phyloP scores from a whole-genome alignment of 1,284 basidiomycete species.

The Tilletiopsis washingtonensis region DNA sequence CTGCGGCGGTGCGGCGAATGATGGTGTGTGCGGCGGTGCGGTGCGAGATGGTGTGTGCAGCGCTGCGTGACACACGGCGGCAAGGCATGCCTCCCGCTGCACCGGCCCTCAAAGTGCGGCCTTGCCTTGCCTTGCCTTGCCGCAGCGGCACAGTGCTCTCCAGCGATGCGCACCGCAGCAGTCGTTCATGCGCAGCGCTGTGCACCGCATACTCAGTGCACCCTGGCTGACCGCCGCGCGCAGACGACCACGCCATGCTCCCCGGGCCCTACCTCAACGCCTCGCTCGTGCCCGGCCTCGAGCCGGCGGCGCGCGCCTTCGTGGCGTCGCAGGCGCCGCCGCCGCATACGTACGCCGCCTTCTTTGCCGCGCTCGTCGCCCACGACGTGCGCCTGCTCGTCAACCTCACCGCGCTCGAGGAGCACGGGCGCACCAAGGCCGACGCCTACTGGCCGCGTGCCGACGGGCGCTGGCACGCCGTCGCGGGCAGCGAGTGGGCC shows the following conservation, averaged over 20 bases:
- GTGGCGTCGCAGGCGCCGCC: slow-evolving; percentile 94
- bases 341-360: slow-evolving; percentile 79
- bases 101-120: too few species aligned
- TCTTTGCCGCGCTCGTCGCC: slow-evolving; percentile 52
- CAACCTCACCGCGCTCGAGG: slow-evolving; percentile 40
- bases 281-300: slow-evolving; percentile 16
- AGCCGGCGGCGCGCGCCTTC: slow-evolving; percentile 54
- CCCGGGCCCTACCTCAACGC: slow-evolving; percentile 35
- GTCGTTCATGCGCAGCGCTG: not conserved
- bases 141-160: too few species aligned
- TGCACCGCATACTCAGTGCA: not conserved
- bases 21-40: too few species aligned
- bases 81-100: too few species aligned
- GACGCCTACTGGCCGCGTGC: slow-evolving; percentile 41
- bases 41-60: too few species aligned
- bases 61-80: too few species aligned
- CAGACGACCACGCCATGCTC: slow-evolving; percentile 28
- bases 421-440: slow-evolving; percentile 30
- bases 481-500: not conserved
- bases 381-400: slow-evolving; percentile 22
- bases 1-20: too few species aligned
- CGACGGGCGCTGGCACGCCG: not conserved
- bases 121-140: too few species aligned
- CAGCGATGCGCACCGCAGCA: too few species aligned
- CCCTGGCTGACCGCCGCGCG: not conserved